Base-by-base conservation (phyloP, 2,329 filamentous ascomycete species). In the Lachnellula cervina region DNA sequence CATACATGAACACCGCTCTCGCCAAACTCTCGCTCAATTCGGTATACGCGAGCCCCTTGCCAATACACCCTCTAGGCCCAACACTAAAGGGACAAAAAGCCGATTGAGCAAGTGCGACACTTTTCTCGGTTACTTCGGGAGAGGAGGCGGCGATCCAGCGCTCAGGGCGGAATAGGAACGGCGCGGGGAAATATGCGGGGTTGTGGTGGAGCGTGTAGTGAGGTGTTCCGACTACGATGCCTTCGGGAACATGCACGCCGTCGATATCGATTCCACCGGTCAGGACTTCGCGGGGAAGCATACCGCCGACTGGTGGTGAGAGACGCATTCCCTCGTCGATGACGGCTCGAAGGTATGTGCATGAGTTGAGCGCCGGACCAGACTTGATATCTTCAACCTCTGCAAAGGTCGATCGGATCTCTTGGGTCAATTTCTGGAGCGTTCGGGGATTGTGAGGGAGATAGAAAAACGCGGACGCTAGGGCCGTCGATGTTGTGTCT, bases 161-260 rank as follows among this genome's bases (percentile, higher is more conserved):
- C 59, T 79, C 75, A 0, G 77, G 77, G 6, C 70, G 54, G 58
- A 72, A 79, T 0, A 59, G 52, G 51, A 72, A 71, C 0, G 76
- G 71, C 23, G 71, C 61, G 0, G 72, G 72, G 65, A 72, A 78
- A 66, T 77, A 77, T 2, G 67, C 54, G 1, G 71, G 63, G 53
- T 77, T 73, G 35, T 76, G 75, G 53, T 78, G 76, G 23, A 78
- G 71, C 0, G 74, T 69, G 66, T 76, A 78, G 14, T 71, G 69
- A 0, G 74, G 71, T 5, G 74, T 74, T 0, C 75, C 76, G 23
- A 74, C 73, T 49, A 75, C 70, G 16, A 71, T 73, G 4, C 76
- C 77, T 14, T 67, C 69, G 0, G 75, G 71, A 35, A 74, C 60
- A 4, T 61, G 68, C 1, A 57, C 14, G 2, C 63, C 68, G 40